Base-by-base conservation (phyloP, 345 rosid species). In the Ailanthus altissimus region DNA sequence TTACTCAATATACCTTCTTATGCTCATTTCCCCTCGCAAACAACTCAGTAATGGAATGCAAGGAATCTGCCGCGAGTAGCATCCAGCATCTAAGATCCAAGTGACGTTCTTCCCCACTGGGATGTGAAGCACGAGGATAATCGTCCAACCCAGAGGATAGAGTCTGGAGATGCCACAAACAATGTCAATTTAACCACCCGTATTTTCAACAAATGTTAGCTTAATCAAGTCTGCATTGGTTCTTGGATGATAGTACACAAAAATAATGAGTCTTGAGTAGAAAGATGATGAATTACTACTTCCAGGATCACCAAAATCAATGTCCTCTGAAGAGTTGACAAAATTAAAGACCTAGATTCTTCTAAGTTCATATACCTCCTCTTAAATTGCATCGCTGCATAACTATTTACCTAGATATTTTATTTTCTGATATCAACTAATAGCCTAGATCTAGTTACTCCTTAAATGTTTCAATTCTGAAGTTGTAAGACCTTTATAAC, bases 51-150 rank as follows among this genome's bases (percentile, higher is more conserved):
- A 95, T 90, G 70, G 93, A 90, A 79, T 82, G 83, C 96, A 96
- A 86, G 85, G 93, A 96, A 57, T 90, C 91, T 69, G 97, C 97
- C 6, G 94, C 97, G 73, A 95, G 97, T 82, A 88, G 90, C 94
- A 95, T 93, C 97, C 99, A 95, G 73, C 97, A 91, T 84, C 98
- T 90, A 68, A 95, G 98, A 85, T 95, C 97, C 79, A 93, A 76
- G 83, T 95, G 99, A 36, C 87, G 93, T 81, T 95, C 99, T 67
- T 95, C 94, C 47, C 84, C 93, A 80, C 65, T 90, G 53, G 99
- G 99, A 67, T 93, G 99, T 73, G 98, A 95, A 74, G 99, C 97
- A 72, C 96, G 96, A 3, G 99, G 99, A 84, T 90, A 92, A 84
- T 95, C 97, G 79, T 95, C 99, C 42, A 95, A 78, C 54, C 99